These are phyloP conservation scores for Celoporthe dispersa DNA, from an alignment of 2,329 filamentous ascomycete genomes.

Conservation along the genomic window DNA sequence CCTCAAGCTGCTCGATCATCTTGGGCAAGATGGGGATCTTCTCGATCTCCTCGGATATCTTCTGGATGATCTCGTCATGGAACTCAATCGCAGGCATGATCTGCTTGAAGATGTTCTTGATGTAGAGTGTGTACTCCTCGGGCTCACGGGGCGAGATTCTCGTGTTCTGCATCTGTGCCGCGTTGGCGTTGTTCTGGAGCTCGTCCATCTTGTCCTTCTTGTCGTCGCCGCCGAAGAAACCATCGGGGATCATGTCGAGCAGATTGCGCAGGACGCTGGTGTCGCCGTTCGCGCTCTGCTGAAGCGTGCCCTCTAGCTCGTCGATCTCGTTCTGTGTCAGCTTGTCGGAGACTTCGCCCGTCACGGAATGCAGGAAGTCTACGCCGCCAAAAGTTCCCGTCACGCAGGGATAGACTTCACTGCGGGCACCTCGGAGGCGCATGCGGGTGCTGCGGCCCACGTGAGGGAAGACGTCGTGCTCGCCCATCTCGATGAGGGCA, in stretches of 20 bases:
- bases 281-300: constrained; percentile 65
- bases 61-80: constrained; percentile 86
- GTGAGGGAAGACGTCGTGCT: constrained; percentile 82
- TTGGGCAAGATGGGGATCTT: constrained; percentile 85
- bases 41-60: constrained; percentile 77
- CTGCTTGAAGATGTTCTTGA: constrained; percentile 73
- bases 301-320: constrained; percentile 82
- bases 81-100: constrained; percentile 90
- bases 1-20: constrained; percentile 82
- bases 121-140: constrained; percentile 81
- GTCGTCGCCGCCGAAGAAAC: constrained; percentile 76
- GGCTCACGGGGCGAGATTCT: constrained; percentile 77
- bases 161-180: constrained; percentile 76
- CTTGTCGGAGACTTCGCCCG: constrained; percentile 81
- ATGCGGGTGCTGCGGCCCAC: constrained; percentile 77
- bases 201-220: constrained; percentile 78
- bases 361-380: constrained; percentile 90
- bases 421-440: constrained; percentile 67
- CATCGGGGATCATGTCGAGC: constrained; percentile 79
- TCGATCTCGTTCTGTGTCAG: constrained; percentile 89
- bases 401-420: constrained; percentile 76
- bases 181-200: constrained; percentile 75
- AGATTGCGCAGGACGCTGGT: constrained; percentile 79
- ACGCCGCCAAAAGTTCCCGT: constrained; percentile 95
- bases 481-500: constrained; percentile 84